Percentiles rank a stretch among this genome's conserved stretches.
Evolutionary conservation across 2,329 filamentous ascomycete genomes (phyloP).

Genomic region (Fusarium sambucinum): DNA sequence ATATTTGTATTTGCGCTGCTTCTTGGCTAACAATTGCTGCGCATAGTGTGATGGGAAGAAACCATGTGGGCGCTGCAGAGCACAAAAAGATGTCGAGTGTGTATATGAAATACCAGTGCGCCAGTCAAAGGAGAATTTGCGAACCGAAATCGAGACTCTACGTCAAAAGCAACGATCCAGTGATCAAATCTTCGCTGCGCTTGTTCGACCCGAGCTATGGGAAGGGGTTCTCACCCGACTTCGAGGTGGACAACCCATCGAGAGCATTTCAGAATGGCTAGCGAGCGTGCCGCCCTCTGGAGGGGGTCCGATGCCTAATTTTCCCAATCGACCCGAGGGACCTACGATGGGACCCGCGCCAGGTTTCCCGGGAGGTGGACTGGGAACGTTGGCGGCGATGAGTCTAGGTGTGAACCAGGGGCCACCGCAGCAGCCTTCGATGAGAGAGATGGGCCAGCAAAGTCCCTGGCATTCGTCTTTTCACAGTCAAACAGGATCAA

Average conservation of each 20-base stretch:
- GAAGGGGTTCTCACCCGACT: slow-evolving; percentile 67
- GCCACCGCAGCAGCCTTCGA: slow-evolving; percentile 50
- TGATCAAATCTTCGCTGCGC: slow-evolving; percentile 67
- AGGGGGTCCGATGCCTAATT: slow-evolving; percentile 49
- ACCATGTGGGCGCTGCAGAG: slow-evolving; percentile 67
- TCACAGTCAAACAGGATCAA: slow-evolving; percentile 60
- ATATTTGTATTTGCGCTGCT: background rate
- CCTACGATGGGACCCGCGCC: slow-evolving; percentile 41
- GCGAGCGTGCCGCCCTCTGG: slow-evolving; percentile 50
- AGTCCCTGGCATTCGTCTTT: slow-evolving; percentile 64
- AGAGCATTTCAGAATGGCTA: slow-evolving; percentile 69
- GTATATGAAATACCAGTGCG: slow-evolving; percentile 72
- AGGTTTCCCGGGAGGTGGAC: slow-evolving; percentile 48
- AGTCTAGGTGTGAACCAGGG: slow-evolving; percentile 49
- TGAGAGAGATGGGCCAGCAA: slow-evolving; percentile 57
- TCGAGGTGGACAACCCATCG: slow-evolving; percentile 65
- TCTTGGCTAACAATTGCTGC: slow-evolving; percentile 28
- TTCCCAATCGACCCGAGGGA: slow-evolving; percentile 40
- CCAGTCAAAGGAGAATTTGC: slow-evolving; percentile 72
- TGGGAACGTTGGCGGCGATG: slow-evolving; percentile 50
- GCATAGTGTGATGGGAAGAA: slow-evolving; percentile 69
- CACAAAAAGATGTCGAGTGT: slow-evolving; percentile 67
- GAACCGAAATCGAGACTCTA: slow-evolving; percentile 69
- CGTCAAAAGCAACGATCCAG: slow-evolving; percentile 66
- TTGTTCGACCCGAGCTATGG: slow-evolving; percentile 63